Conservation (phyloP, 257 asterid species). For the Penstemon barbatus region DNA sequence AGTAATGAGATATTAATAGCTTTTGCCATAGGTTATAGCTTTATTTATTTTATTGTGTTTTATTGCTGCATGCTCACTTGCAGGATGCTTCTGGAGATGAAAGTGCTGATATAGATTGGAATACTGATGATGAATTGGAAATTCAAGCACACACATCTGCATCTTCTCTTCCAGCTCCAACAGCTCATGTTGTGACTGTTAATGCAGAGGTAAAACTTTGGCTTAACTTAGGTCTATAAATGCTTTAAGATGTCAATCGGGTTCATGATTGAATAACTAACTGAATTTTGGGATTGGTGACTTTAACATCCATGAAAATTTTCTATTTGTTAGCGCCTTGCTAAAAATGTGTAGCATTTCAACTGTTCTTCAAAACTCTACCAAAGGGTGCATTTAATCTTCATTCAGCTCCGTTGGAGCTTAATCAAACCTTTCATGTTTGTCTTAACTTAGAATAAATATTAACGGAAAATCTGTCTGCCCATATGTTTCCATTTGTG, state of each 20-base stretch:
- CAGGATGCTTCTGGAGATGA: conserved; percentile 42
- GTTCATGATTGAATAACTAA: neutral
- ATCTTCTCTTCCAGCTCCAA: conserved; percentile 29
- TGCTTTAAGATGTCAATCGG: conserved; percentile 1
- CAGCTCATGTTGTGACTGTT: conserved; percentile 11
- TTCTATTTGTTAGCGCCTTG: conserved; percentile 5
- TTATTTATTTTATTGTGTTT: conserved; percentile 1
- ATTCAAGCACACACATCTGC: conserved; percentile 22
- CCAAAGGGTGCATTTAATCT: neutral
- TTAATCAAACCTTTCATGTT: neutral
- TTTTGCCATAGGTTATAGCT: conserved; percentile 4
- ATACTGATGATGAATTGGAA: conserved; percentile 51
- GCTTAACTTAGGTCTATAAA: neutral
- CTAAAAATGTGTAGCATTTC: conserved; percentile 17
- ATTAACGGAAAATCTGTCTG: neutral
- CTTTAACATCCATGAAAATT: neutral
- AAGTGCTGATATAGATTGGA: conserved; percentile 43
- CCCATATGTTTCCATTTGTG: neutral
- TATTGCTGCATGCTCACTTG: conserved; percentile 1
- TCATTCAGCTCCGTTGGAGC: neutral
- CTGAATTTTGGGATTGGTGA: neutral
- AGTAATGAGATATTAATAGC: neutral
- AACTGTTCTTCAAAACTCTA: neutral
- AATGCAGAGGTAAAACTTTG: conserved; percentile 1
- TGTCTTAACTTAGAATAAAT: neutral